phyloP scores from a whole-genome alignment of 2,329 filamentous ascomycete genomes.

The Exophiala alcalophila region DNA sequence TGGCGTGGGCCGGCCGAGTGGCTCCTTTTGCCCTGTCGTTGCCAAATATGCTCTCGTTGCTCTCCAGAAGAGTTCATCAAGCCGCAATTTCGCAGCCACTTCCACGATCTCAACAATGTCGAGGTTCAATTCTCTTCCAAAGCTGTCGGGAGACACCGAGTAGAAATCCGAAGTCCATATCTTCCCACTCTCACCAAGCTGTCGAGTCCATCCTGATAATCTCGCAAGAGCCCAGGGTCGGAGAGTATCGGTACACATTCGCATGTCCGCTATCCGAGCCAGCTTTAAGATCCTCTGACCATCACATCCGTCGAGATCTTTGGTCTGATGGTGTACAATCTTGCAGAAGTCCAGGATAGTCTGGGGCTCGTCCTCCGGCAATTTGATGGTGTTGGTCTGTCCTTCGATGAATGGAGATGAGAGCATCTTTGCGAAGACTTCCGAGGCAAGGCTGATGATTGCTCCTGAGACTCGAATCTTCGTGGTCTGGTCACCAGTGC shows the following conservation, averaged over 20 bases:
- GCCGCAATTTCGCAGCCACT: not conserved
- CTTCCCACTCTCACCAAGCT: not conserved
- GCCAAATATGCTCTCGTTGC: not conserved
- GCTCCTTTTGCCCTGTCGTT: not conserved
- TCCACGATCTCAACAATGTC: not conserved
- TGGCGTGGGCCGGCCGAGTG: not conserved
- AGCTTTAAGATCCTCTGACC: not conserved
- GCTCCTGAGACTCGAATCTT: conserved; percentile 7
- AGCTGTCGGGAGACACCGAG: not conserved
- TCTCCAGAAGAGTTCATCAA: not conserved
- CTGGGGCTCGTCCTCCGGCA: conserved; percentile 1
- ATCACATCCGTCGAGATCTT: not conserved
- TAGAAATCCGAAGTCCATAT: too few species aligned
- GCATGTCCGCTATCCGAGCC: not conserved
- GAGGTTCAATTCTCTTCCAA: not conserved
- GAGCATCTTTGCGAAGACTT: conserved; percentile 2
- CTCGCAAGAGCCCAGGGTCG: conserved; percentile 1
- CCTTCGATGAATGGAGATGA: not conserved
- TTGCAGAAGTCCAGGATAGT: conserved; percentile 8
- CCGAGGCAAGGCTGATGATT: conserved; percentile 5
- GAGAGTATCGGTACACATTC: not conserved
- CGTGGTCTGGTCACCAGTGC: not conserved
- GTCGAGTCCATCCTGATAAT: not conserved
- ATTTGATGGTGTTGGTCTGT: not conserved
- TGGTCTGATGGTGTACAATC: conserved; percentile 2